Base-by-base conservation (phyloP, 371 early-diverging fungal species). In the Blastocladiella emersonii region DNA sequence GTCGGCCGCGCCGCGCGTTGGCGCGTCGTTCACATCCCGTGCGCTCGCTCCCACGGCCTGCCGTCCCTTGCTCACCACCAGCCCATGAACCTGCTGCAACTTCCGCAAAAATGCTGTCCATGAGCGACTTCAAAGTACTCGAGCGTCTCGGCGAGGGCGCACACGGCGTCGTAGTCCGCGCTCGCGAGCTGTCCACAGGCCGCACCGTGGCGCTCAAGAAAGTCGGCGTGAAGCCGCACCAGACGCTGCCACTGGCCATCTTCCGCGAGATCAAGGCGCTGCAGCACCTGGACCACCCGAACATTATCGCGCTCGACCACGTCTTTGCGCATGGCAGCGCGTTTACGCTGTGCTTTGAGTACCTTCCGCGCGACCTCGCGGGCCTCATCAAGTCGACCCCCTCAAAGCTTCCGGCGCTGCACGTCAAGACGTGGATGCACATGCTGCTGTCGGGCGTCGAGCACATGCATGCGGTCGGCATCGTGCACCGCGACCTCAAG, bases 151-250 rank as follows among this genome's bases (percentile, higher is more conserved):
- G 86, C 15, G 85, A 85, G 71, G 86, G 86, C 2, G 81, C 85
- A 3, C 83, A 84, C 64, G 86, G 85, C 6, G 76, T 80, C 1
- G 84, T 84, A 5, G 78, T 82, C 59, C 84, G 80, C 64, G 88
- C 79, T 67, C 76, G 66, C 53, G 69, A 64, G 37, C 67, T 76
- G 37, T 70, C 70, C 36, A 73, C 76, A 4, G 78, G 78, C 15
- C 66, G 69, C 59, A 68, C 67, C 1, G 78, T 80, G 2, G 81
- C 81, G 5, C 68, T 80, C 27, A 80, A 80, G 59, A 78, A 78
- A 63, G 71, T 79, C 10, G 76, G 78, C 13, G 65, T 80, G 32
- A 61, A 64, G n/a, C 61, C 75, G 25, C 70, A 74, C 34, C 71
- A 75, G 45, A 74, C 75, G 4, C 72, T 77, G 17, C 79, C 79